Evolutionary conservation across 306 rosid species (phyloP).

Genomic region (Medicago lupulina): DNA sequence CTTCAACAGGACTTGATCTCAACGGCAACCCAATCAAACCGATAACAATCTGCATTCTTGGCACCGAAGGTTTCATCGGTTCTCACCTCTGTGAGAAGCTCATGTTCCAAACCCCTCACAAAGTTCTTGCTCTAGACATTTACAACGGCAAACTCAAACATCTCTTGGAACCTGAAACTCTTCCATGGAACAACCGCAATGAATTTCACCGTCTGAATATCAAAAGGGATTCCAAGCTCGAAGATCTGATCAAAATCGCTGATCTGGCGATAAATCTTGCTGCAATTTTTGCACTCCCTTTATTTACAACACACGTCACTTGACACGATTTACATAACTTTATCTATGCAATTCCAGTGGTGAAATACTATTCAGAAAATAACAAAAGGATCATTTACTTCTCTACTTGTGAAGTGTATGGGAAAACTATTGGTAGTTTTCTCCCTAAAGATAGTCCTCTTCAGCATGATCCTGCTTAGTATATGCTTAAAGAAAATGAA

Average conservation of each 20-base stretch:
- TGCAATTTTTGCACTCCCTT: conserved; percentile 97
- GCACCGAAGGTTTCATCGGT: conserved; percentile 98
- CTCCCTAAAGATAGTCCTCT: too few relatives aligned
- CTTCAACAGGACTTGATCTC: too few relatives aligned
- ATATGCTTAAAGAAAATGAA: too few relatives aligned
- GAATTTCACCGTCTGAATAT: conserved; percentile 96
- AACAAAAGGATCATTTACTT: too few relatives aligned
- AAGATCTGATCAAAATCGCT: conserved; percentile 89
- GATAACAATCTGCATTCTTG: conserved; percentile 91
- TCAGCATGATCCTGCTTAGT: too few relatives aligned
- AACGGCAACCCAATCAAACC: conserved; percentile 77
- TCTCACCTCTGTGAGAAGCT: conserved; percentile 97
- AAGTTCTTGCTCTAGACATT: conserved; percentile 81
- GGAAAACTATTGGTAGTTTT: too few relatives aligned
- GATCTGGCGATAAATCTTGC: conserved; percentile 99
- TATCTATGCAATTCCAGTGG: too few relatives aligned
- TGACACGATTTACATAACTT: too few relatives aligned
- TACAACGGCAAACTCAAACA: conserved; percentile 95
- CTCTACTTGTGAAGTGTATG: too few relatives aligned
- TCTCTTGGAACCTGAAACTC: conserved; percentile 75
- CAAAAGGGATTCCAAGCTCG: conserved; percentile 88
- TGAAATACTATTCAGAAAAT: too few relatives aligned
- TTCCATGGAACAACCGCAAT: conserved; percentile 79
- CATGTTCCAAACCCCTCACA: conserved; percentile 82
- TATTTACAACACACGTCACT: conserved; percentile 95